Conservation (phyloP, 1,284 basidiomycete species). For the Trichosporon coremiiforme region DNA sequence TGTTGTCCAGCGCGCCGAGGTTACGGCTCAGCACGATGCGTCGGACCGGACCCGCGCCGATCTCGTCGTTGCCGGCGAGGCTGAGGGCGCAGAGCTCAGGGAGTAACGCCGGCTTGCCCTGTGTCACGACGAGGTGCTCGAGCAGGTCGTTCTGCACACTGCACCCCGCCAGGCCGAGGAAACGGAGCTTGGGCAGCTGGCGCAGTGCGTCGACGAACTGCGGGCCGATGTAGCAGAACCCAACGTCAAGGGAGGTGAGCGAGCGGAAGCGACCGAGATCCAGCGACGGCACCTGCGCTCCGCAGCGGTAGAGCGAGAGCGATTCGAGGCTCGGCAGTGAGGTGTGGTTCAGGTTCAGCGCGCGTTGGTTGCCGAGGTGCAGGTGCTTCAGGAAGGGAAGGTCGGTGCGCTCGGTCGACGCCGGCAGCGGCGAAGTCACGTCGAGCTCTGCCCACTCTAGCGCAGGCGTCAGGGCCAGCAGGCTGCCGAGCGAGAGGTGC, state of each 20-base stretch:
- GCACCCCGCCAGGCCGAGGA: constrained; percentile 40
- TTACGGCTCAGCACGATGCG: constrained; percentile 33
- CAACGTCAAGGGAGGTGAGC: constrained; percentile 40
- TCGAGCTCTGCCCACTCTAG: constrained; percentile 3
- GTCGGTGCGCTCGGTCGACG: constrained; percentile 25
- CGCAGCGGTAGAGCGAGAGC: not conserved
- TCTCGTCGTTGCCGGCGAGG: constrained; percentile 34
- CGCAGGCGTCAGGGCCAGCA: not conserved
- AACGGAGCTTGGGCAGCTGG: constrained; percentile 31
- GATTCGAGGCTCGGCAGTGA: constrained; percentile 1
- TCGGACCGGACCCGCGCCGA: constrained; percentile 34
- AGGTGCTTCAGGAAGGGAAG: constrained; percentile 30
- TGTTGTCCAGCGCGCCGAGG: constrained; percentile 18
- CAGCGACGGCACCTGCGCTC: not conserved
- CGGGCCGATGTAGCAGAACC: constrained; percentile 25
- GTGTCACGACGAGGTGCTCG: constrained; percentile 32
- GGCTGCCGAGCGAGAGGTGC: constrained; percentile 16
- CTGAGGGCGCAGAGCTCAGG: constrained; percentile 42
- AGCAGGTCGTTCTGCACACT: constrained; percentile 38
- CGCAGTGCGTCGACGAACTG: constrained; percentile 27
- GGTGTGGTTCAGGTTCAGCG: not conserved
- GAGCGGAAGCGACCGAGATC: not conserved
- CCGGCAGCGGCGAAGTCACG: not conserved
- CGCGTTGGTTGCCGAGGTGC: not conserved
- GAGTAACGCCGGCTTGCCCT: constrained; percentile 30